These are phyloP conservation scores for Beta vulgaris DNA, from an alignment of 148 eudicot species.

Conservation along the genomic window DNA sequence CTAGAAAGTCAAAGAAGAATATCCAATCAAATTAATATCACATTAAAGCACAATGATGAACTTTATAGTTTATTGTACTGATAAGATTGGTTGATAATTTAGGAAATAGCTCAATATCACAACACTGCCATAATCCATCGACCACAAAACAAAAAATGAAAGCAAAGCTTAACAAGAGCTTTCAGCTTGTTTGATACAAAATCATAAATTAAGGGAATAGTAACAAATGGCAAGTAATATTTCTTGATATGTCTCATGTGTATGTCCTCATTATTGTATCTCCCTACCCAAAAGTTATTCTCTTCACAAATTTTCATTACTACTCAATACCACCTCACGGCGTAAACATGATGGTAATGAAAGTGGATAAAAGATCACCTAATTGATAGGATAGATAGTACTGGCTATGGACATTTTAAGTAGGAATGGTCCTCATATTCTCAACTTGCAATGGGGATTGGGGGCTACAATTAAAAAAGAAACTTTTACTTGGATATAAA, in stretches of 20 bases:
- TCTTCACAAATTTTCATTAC: neutral
- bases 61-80: neutral
- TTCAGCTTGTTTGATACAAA: neutral
- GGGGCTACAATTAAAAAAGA: too few species aligned
- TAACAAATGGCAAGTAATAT: neutral
- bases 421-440: too few species aligned
- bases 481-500: too few species aligned
- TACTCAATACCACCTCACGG: neutral
- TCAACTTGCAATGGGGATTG: too few species aligned
- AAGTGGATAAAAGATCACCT: neutral
- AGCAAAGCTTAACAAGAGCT: neutral
- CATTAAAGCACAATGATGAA: neutral
- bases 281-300: neutral
- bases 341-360: neutral
- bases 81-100: neutral
- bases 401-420: too few species aligned
- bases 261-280: neutral
- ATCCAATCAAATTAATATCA: neutral
- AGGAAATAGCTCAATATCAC: neutral
- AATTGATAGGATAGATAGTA: neutral
- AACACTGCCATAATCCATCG: neutral
- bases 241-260: neutral
- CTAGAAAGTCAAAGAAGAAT: neutral
- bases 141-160: neutral
- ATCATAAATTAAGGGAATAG: neutral